Evolutionary conservation across 176 grass and related monocot species (phyloP).

Genomic region (Ampelocalamus luodianensis): DNA sequence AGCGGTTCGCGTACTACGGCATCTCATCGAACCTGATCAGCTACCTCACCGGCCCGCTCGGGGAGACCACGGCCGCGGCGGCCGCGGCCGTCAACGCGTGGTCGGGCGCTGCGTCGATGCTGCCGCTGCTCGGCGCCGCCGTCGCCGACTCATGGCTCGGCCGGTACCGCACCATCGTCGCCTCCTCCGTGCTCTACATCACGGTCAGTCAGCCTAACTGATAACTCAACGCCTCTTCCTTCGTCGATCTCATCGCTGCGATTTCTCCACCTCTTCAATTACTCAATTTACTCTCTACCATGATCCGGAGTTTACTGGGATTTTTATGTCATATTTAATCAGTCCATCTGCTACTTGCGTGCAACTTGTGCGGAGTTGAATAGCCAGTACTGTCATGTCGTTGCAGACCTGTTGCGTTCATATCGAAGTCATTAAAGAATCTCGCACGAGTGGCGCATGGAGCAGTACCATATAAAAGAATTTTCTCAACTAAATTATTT

Average conservation of each 20-base stretch:
- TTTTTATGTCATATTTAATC: neutral
- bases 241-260: neutral
- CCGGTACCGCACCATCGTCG: slow-evolving; percentile 64
- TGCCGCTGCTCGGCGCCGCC: slow-evolving; percentile 71
- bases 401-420: no score
- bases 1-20: slow-evolving; percentile 67
- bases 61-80: slow-evolving; percentile 52
- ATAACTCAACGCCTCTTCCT: neutral
- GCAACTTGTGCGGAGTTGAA: neutral
- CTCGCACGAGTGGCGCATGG: no score
- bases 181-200: slow-evolving; percentile 68
- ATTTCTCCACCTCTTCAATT: neutral
- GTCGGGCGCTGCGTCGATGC: slow-evolving; percentile 53
- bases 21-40: slow-evolving; percentile 65
- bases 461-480: no score
- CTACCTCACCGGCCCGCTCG: slow-evolving; percentile 73
- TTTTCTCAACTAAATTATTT: no score
- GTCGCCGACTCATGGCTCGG: slow-evolving; percentile 83
- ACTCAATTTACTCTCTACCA: neutral
- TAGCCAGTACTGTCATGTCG: neutral
- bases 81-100: slow-evolving; percentile 65
- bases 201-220: slow-evolving; percentile 22
- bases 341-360: neutral
- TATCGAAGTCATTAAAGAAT: no score
- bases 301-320: neutral